Conservation (phyloP, 345 rosid species). For the Mangifera indica region DNA sequence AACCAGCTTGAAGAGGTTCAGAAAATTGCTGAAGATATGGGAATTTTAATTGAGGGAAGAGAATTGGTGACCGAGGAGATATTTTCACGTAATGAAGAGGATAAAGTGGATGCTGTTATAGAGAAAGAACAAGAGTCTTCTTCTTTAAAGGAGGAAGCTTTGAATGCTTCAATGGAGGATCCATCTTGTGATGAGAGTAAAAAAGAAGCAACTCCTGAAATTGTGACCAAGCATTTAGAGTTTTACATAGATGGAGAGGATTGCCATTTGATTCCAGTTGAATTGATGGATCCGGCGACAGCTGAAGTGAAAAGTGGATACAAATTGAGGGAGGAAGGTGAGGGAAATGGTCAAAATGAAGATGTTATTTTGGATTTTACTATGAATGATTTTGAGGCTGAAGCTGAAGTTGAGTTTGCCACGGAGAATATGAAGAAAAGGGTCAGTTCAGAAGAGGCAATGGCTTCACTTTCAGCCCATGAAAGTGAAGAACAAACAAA, state of each 20-base stretch:
- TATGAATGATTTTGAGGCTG: slow-evolving; percentile 23
- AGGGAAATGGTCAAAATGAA: slow-evolving; percentile 41
- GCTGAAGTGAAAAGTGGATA: slow-evolving; percentile 18
- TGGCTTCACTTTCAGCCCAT: slow-evolving; percentile 22
- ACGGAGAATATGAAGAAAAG: slow-evolving; percentile 34
- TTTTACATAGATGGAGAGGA: slow-evolving; percentile 75
- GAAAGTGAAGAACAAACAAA: slow-evolving; percentile 29
- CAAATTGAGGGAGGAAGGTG: slow-evolving; percentile 44
- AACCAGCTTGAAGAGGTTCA: slow-evolving; percentile 29
- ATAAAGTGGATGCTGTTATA: slow-evolving; percentile 29
- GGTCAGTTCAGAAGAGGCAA: slow-evolving; percentile 22
- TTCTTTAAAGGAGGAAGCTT: slow-evolving; percentile 23
- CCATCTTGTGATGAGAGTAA: slow-evolving; percentile 19
- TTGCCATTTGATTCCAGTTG: slow-evolving; percentile 81
- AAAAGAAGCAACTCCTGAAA: slow-evolving; percentile 28
- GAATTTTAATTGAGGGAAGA: slow-evolving; percentile 16
- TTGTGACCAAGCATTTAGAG: slow-evolving; percentile 50
- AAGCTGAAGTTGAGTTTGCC: slow-evolving; percentile 32
- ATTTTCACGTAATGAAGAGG: slow-evolving; percentile 38
- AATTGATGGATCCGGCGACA: slow-evolving; percentile 26
- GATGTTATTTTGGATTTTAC: slow-evolving; percentile 81
- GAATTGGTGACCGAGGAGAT: slow-evolving; percentile 39
- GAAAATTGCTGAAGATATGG: slow-evolving; percentile 34
- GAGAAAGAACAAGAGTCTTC: slow-evolving; percentile 30
- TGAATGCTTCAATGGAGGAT: slow-evolving; percentile 19